A percentile compares a stretch with the other conserved stretches of the same genome.
Conservation (phyloP, 208 protist species). For the Acanthamoeba triangularis region DNA sequence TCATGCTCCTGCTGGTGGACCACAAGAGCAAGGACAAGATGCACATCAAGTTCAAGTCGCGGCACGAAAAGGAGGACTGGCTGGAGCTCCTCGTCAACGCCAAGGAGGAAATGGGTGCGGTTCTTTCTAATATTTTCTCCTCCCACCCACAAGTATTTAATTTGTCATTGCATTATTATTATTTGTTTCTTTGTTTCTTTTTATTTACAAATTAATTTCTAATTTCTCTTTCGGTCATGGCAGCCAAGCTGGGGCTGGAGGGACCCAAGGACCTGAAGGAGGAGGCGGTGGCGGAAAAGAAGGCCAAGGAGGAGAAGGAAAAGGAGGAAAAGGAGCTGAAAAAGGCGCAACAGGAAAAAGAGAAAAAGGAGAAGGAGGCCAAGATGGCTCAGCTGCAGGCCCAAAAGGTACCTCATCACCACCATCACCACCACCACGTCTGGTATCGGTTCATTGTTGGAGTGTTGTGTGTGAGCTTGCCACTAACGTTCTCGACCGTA, state of each 20-base stretch:
- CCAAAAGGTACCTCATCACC: background rate
- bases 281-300: slow-evolving; percentile 42
- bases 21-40: slow-evolving; percentile 37
- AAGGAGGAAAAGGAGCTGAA: slow-evolving; percentile 62
- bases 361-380: slow-evolving; percentile 70
- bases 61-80: slow-evolving; percentile 64
- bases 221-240: background rate
- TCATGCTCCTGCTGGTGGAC: slow-evolving; percentile 29
- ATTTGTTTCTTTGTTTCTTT: no score
- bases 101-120: slow-evolving; percentile 58
- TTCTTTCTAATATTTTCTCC: background rate
- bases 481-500: background rate
- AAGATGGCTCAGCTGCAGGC: slow-evolving; percentile 64
- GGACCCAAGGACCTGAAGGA: slow-evolving; percentile 66
- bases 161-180: no score
- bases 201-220: background rate
- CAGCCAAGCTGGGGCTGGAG: slow-evolving; percentile 48
- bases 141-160: background rate
- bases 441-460: background rate
- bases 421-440: no score
- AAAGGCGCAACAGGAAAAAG: slow-evolving; percentile 26
- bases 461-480: background rate
- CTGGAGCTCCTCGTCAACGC: slow-evolving; percentile 15
- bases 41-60: slow-evolving; percentile 47
- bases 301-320: slow-evolving; percentile 47